phyloP scores from a whole-genome alignment of 2,329 filamentous ascomycete genomes.

The Cercospora beticola region DNA sequence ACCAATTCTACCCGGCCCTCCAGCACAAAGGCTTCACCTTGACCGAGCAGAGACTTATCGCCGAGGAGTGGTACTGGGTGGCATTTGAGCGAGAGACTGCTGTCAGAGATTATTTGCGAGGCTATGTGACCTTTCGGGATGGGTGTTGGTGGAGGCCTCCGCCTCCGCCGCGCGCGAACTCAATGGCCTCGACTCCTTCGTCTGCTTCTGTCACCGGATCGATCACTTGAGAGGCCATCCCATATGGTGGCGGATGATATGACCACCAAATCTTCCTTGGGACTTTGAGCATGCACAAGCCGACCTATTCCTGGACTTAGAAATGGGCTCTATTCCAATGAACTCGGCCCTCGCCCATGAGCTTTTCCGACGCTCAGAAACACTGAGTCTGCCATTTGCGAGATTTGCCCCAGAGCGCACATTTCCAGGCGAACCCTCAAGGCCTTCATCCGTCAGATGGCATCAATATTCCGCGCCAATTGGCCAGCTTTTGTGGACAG shows the following conservation, averaged over 20 bases:
- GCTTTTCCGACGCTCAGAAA: background rate
- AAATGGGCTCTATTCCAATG: background rate
- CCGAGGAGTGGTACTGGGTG: conserved; percentile 31
- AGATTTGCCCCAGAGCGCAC: background rate
- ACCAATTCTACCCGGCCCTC: conserved; percentile 25
- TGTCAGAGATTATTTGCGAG: conserved; percentile 26
- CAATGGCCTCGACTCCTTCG: conserved; percentile 7
- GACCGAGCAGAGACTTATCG: conserved; percentile 24
- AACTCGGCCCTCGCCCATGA: background rate
- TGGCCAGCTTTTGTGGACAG: background rate
- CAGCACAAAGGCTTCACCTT: conserved; percentile 24
- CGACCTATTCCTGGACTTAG: background rate
- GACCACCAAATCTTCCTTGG: background rate
- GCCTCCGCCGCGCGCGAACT: conserved; percentile 8
- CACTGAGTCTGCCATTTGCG: background rate
- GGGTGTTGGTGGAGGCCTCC: conserved; percentile 26
- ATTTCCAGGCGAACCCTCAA: background rate
- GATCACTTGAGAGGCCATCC: conserved; percentile 9
- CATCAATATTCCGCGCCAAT: background rate
- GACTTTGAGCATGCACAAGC: background rate
- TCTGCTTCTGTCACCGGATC: conserved; percentile 12
- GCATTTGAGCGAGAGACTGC: conserved; percentile 28
- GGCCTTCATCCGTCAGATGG: background rate
- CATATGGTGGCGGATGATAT: background rate
- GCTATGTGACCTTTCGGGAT: conserved; percentile 26